Evolutionary conservation across 805 yeast species (phyloP).

Genomic region (Wickerhamomyces bovis): DNA sequence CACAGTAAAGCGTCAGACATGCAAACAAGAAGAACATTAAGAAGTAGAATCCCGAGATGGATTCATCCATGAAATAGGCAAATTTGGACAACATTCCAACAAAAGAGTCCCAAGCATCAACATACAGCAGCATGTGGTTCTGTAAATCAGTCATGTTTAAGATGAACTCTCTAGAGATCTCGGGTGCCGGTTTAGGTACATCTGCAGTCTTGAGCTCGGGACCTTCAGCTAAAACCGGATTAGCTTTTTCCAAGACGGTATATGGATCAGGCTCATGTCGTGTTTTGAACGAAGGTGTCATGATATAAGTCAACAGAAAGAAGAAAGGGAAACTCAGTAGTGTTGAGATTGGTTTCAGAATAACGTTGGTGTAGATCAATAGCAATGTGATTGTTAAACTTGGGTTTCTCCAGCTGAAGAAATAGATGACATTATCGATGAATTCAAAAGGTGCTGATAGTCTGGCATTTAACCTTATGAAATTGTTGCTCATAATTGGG

Average conservation of each 20-base stretch:
- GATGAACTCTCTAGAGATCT: constrained; percentile 70
- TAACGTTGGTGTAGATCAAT: constrained; percentile 41
- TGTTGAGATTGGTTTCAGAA: constrained; percentile 54
- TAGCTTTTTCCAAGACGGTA: constrained; percentile 24
- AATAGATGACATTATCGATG: constrained; percentile 48
- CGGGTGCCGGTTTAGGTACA: constrained; percentile 56
- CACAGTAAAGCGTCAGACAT: constrained; percentile 26
- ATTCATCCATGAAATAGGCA: constrained; percentile 60
- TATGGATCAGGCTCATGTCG: constrained; percentile 58
- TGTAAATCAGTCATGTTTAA: constrained; percentile 80
- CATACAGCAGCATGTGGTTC: constrained; percentile 67
- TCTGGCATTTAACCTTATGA: constrained; percentile 56
- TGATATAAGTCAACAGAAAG: constrained; percentile 36
- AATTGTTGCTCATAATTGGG: constrained; percentile 62
- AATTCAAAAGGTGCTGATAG: constrained; percentile 54
- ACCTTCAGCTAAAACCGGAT: constrained; percentile 44
- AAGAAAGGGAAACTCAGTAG: constrained; percentile 49
- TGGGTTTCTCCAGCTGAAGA: constrained; percentile 63
- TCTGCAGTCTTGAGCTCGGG: constrained; percentile 47
- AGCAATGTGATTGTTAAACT: constrained; percentile 54
- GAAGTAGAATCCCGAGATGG: constrained; percentile 48
- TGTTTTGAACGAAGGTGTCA: constrained; percentile 61
- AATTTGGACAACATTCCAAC: constrained; percentile 45
- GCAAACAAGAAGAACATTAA: constrained; percentile 15
- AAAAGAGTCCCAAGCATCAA: constrained; percentile 52